phyloP scores from a whole-genome alignment of 2,329 filamentous ascomycete genomes.

The Coniochaeta hoffmannii region DNA sequence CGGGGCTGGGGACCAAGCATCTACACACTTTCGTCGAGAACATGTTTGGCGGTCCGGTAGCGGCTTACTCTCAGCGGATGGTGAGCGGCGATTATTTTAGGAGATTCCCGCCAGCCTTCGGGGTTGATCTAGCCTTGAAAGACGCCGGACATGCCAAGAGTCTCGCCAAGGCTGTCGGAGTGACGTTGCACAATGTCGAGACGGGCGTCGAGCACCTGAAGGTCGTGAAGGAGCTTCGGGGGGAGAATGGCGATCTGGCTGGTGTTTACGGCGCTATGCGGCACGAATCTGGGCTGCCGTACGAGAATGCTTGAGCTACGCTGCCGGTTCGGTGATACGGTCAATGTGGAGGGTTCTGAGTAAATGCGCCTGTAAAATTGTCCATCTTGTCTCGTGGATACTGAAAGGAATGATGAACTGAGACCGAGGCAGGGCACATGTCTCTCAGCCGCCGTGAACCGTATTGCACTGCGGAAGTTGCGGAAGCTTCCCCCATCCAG shows the following conservation, averaged over 20 bases:
- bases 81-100: constrained; percentile 67
- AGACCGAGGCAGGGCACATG: too few species aligned
- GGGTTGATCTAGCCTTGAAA: constrained; percentile 74
- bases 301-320: constrained; percentile 45
- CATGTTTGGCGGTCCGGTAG: constrained; percentile 70
- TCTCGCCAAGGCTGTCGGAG: constrained; percentile 56
- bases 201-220: constrained; percentile 62
- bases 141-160: constrained; percentile 68
- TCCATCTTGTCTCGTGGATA: too few species aligned
- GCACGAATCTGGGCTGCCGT: constrained; percentile 65
- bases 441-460: too few species aligned
- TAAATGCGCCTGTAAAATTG: too few species aligned
- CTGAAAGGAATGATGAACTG: too few species aligned
- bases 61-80: constrained; percentile 71
- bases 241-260: constrained; percentile 69
- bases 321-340: too few species aligned
- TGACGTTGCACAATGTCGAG: constrained; percentile 56
- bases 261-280: constrained; percentile 76
- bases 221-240: constrained; percentile 58
- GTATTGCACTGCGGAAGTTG: too few species aligned
- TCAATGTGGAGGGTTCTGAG: too few species aligned
- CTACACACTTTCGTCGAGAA: constrained; percentile 64
- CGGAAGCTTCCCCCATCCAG: too few species aligned
- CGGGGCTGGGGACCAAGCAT: constrained; percentile 62
- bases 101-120: constrained; percentile 72